Base-by-base conservation (phyloP, 208 protist species). In the Trypanosoma brucei region DNA sequence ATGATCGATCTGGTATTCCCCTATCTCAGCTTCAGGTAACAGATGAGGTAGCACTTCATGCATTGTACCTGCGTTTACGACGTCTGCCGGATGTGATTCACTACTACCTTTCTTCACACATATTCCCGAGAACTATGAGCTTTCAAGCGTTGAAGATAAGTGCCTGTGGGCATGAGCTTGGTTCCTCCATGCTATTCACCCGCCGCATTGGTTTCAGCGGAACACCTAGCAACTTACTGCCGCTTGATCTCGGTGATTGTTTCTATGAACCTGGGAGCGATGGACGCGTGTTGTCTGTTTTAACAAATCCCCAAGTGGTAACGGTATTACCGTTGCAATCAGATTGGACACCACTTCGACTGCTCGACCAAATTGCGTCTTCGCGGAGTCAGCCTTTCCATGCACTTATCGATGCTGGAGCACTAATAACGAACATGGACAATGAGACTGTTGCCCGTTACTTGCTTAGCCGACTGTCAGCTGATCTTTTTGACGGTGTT, bases 401-500 rank as follows among this genome's bases (percentile, higher is more conserved):
- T 36, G 88, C 96, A 8, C 93, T 98, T 66, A 98, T 98, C 49
- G 96, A 98, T 71, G 94, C 94, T 14, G 96, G 96, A 35, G 96
- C 96, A 3, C 83, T 98, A 48, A 98, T 98, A 74, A 98, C 96
- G 34, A 97, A 97, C 66, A 88, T 98, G 88, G 79, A 82, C 58
- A 98, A 98, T 79, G 71, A 91, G 65, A 78, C 95, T 42, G 78
- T 97, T 9, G 95, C 95, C 2, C 63, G 67, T 4, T 97, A 92
- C 61, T 72, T 98, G 39, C 76, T 98, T 40, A 53, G 55, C 13
- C 62, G 81, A 37, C 83, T 94, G 14, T 75, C 84, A 1, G 67
- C 79, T 36, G 57, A 62, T 11, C 64, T 86, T 36, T 97, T 96
- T 55, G 91, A 97, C 65, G 96, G 95, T 36, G 95, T 98, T 35